Conservation (phyloP, 1,284 basidiomycete genomes). For the Porodaedalea pini region DNA sequence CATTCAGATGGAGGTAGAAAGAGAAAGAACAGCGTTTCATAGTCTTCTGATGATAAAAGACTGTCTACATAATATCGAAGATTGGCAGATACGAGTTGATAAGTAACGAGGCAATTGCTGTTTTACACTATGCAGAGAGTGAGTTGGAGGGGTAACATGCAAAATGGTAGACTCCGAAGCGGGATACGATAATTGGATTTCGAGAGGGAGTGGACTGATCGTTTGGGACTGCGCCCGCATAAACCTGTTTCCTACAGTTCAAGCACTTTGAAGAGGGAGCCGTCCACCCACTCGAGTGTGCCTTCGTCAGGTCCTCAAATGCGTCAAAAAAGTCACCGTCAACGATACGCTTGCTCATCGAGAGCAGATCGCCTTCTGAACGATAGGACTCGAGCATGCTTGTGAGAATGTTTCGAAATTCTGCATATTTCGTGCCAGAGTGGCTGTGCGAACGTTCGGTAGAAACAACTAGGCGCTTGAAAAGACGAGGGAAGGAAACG, state of each 20-base stretch:
- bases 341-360: conserved; percentile 81
- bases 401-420: conserved; percentile 86
- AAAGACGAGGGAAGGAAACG: conserved; percentile 87
- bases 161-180: conserved; percentile 16
- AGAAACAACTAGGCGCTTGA: conserved; percentile 84
- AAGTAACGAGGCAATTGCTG: conserved; percentile 3
- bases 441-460: conserved; percentile 43
- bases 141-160: conserved; percentile 8
- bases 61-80: too few relatives aligned
- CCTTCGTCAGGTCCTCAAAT: conserved; percentile 52
- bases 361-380: conserved; percentile 87
- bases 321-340: conserved; percentile 80
- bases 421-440: conserved; percentile 75
- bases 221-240: not conserved
- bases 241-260: conserved; percentile 13
- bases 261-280: conserved; percentile 26
- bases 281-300: conserved; percentile 53
- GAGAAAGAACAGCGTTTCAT: too few relatives aligned
- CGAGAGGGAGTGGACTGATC: not conserved
- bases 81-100: not conserved
- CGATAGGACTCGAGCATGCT: conserved; percentile 95
- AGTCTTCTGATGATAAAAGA: too few relatives aligned
- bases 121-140: conserved; percentile 14
- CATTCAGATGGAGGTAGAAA: too few relatives aligned
- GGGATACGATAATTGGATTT: conserved; percentile 12